A percentile compares a stretch with the other conserved stretches of the same genome.
phyloP scores from a whole-genome alignment of 2,329 filamentous ascomycete genomes.

The Phyllosticta citrichinensis region DNA sequence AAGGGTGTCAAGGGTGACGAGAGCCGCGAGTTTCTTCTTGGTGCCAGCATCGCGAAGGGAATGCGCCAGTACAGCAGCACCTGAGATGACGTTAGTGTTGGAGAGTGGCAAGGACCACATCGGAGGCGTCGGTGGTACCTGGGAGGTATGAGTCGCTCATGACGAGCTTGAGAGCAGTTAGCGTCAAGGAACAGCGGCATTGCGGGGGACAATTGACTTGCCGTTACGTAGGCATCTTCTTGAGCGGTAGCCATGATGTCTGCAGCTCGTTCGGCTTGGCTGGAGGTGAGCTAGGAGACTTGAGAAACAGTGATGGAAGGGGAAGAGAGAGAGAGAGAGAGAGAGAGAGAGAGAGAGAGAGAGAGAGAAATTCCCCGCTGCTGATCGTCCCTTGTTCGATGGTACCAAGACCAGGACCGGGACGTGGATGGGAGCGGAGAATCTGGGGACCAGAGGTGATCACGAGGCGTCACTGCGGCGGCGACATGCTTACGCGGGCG shows the following conservation, averaged over 20 bases:
- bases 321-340: constrained; percentile 1
- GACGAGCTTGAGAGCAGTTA: constrained; percentile 57
- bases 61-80: constrained; percentile 86
- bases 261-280: constrained; percentile 17
- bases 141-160: constrained; percentile 88
- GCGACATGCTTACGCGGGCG: background rate
- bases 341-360: background rate
- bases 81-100: constrained; percentile 35
- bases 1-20: constrained; percentile 73
- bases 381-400: constrained; percentile 3
- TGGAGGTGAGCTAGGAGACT: constrained; percentile 57
- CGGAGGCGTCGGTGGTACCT: constrained; percentile 43
- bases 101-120: background rate
- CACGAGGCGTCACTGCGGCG: constrained; percentile 9
- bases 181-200: constrained; percentile 2
- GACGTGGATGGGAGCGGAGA: constrained; percentile 8
- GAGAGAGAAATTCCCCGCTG: constrained; percentile 8
- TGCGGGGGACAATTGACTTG: constrained; percentile 25
- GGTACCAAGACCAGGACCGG: constrained; percentile 1
- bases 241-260: constrained; percentile 25
- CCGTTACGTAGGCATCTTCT: constrained; percentile 58
- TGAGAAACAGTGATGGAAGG: constrained; percentile 19
- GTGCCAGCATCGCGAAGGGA: constrained; percentile 87
- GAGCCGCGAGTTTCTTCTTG: constrained; percentile 71
- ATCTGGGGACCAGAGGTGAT: constrained; percentile 7